Evolutionary conservation across 306 rosid genomes (phyloP).

Genomic region (Echinosophora koreensis): DNA sequence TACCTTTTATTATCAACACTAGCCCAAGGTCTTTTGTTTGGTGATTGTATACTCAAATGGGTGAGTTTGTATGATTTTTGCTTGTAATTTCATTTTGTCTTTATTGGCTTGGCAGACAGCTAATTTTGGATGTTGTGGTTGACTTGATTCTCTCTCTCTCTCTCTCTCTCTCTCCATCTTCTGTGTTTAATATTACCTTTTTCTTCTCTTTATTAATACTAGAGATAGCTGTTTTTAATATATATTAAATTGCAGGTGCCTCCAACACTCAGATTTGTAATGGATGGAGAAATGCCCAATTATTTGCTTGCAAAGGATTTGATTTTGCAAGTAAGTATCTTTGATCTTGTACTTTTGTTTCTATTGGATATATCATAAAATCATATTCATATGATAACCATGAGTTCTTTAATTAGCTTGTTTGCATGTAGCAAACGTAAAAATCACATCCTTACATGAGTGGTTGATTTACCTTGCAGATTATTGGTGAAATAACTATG

Average conservation of each 20-base stretch:
- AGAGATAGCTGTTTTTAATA: slow-evolving; percentile 9
- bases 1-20: background rate
- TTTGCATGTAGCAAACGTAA: slow-evolving; percentile 25
- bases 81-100: slow-evolving; percentile 6
- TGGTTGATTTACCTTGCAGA: slow-evolving; percentile 50
- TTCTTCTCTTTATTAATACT: slow-evolving; percentile 18
- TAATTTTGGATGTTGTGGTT: background rate
- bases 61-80: background rate
- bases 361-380: background rate
- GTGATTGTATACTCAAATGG: background rate
- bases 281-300: slow-evolving; percentile 97
- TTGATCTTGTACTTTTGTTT: slow-evolving; percentile 31
- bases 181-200: background rate
- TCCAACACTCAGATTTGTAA: slow-evolving; percentile 82
- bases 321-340: slow-evolving; percentile 78
- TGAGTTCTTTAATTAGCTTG: slow-evolving; percentile 24
- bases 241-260: slow-evolving; percentile 71
- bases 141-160: slow-evolving; percentile 12
- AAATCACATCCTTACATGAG: slow-evolving; percentile 23
- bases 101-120: background rate
- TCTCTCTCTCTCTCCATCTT: background rate
- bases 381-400: background rate
- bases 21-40: background rate
- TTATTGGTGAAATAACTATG: slow-evolving; percentile 90
- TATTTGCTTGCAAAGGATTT: slow-evolving; percentile 95